These are phyloP conservation scores for Magnaporthiopsis poae DNA, from an alignment of 2,329 filamentous ascomycete species.

Conservation along the genomic window DNA sequence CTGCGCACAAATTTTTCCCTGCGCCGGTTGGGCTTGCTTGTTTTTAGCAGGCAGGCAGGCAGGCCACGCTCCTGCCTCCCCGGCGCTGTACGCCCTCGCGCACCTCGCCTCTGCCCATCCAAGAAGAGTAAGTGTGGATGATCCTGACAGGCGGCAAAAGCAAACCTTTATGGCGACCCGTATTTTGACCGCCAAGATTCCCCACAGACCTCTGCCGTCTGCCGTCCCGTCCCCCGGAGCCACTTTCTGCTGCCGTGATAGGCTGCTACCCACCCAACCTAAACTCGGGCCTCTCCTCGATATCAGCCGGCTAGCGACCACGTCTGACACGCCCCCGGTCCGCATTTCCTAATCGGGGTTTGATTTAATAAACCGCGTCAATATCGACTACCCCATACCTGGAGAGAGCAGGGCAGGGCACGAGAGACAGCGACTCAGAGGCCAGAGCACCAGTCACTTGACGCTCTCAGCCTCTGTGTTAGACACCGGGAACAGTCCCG, in stretches of 20 bases:
- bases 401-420: neutral
- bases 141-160: neutral
- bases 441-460: neutral
- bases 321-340: neutral
- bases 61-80: neutral
- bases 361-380: neutral
- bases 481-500: neutral
- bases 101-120: neutral
- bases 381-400: neutral
- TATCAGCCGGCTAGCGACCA: neutral
- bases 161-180: neutral
- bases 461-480: neutral
- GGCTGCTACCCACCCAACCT: too few species aligned
- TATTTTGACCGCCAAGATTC: neutral
- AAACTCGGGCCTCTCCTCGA: neutral
- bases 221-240: neutral
- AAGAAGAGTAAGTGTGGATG: neutral
- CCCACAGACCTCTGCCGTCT: neutral
- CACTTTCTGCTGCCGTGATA: neutral
- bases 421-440: too few species aligned
- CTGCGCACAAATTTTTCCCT: neutral
- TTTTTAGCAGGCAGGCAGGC: neutral
- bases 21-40: neutral
- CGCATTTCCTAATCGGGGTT: neutral
- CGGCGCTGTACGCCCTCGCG: neutral